Conservation (phyloP, 2,329 filamentous ascomycete species). For the Colletotrichum graminicola region DNA sequence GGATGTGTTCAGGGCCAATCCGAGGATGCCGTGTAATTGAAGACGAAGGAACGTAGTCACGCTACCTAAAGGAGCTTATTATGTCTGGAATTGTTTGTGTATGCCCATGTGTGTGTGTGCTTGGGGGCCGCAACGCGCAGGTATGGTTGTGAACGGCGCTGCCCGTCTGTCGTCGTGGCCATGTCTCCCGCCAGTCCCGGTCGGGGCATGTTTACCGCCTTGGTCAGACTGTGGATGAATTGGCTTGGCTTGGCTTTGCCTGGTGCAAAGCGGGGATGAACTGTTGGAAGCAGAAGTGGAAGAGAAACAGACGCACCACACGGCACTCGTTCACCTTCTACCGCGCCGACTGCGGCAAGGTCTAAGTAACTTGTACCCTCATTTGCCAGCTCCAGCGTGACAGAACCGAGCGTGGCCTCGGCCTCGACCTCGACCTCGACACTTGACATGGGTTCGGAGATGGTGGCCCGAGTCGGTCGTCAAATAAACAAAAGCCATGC, state of each 20-base stretch:
- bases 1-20: constrained; percentile 13
- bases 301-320: background rate
- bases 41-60: constrained; percentile 29
- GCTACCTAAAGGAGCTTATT: constrained; percentile 7
- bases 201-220: constrained; percentile 30
- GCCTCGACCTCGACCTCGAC: constrained; percentile 23
- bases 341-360: background rate
- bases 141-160: constrained; percentile 27
- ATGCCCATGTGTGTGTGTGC: background rate
- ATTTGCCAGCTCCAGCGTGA: constrained; percentile 29
- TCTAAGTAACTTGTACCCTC: background rate
- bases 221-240: constrained; percentile 25
- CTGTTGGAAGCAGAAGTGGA: constrained; percentile 17
- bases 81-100: background rate
- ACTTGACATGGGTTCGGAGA: constrained; percentile 10
- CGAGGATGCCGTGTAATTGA: constrained; percentile 26
- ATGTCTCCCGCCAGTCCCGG: constrained; percentile 21
- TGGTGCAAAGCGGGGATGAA: background rate
- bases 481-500: constrained; percentile 23
- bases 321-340: background rate
- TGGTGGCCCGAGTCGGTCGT: constrained; percentile 9
- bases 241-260: background rate
- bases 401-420: constrained; percentile 24
- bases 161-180: constrained; percentile 24
- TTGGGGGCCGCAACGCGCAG: constrained; percentile 24